phyloP scores from a whole-genome alignment of 106 monocot species.

The Apostasia shenzhenica region DNA sequence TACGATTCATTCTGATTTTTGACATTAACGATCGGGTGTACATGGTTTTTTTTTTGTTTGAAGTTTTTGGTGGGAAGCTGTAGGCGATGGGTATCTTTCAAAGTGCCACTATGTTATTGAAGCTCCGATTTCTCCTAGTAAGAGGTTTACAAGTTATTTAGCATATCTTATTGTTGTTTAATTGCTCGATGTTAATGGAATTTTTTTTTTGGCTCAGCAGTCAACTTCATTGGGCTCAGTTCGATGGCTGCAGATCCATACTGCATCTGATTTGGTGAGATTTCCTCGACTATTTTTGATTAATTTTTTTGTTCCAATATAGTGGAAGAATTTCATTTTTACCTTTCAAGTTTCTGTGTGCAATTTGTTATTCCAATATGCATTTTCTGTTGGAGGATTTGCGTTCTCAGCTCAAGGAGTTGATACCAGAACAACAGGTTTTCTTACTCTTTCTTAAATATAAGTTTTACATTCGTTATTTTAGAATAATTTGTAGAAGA shows the following conservation, averaged over 20 bases:
- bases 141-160: conserved; percentile 9
- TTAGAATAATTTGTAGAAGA: too few relatives aligned
- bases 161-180: background rate
- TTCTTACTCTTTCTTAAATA: background rate
- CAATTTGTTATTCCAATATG: background rate
- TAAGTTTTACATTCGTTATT: too few relatives aligned
- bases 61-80: background rate
- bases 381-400: conserved; percentile 61
- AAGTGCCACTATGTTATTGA: conserved; percentile 47
- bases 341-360: too few relatives aligned
- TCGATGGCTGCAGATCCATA: conserved; percentile 75
- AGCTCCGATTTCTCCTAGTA: conserved; percentile 68
- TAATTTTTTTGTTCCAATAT: background rate
- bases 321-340: background rate
- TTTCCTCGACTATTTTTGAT: background rate
- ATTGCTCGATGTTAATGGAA: background rate
- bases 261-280: conserved; percentile 56
- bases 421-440: conserved; percentile 97
- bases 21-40: too few relatives aligned
- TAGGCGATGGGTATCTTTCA: conserved; percentile 44
- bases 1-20: too few relatives aligned
- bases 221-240: conserved; percentile 44
- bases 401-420: conserved; percentile 67
- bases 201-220: conserved; percentile 36
- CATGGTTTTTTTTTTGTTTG: background rate